Evolutionary conservation across 768 basidiomycete genomes (phyloP), one percentile per base, ranked within the genome.

Genomic region (Lentinula edodes): DNA sequence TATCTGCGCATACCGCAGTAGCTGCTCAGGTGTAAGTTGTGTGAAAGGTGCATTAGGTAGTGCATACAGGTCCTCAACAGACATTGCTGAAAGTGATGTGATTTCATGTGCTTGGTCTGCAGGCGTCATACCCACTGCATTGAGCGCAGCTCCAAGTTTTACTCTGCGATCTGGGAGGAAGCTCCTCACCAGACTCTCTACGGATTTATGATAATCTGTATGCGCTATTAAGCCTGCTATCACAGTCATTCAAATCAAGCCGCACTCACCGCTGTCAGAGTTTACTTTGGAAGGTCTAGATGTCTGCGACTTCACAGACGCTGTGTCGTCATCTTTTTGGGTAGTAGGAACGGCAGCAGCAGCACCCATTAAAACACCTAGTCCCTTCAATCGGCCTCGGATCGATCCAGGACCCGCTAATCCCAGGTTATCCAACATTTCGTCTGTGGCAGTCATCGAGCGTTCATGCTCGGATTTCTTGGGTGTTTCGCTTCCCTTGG

Each of bases 121-220:
- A 0, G 90, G 85, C 3, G 84, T 90, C 64, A 87, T 88, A 43
- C 82, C 73, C 41, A 95, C 82, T 3, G 83, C 77, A 43, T 84
- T 82, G 1, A 98, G 84, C 0, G 92, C 91, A 5, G 87, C 88
- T 1, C 77, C 81, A 41, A 98, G 80, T 69, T 95, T 95, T 10
- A 92, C 94, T 12, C 97, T 85, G 10, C 93, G 85, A 68, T 97
- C 94, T 2, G 93, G 86, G 6, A 98, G 83, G 70, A 94, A 98
- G 28, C 41, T 56, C 10, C 88, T 84, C 64, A 93, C 81, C 5
- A 99, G 82, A 0, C 90, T 88, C 71, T 98, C 95, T n/a, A 96
- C 78, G 2, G 95, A 90, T 20, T 84, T 82, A 52, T 80, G 79
- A 35, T 86, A 83, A 64, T 88, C 90, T 87, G 63, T 15, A 34